phyloP scores from a whole-genome alignment of 1,284 basidiomycete genomes.

The Phellinidium pouzarii region DNA sequence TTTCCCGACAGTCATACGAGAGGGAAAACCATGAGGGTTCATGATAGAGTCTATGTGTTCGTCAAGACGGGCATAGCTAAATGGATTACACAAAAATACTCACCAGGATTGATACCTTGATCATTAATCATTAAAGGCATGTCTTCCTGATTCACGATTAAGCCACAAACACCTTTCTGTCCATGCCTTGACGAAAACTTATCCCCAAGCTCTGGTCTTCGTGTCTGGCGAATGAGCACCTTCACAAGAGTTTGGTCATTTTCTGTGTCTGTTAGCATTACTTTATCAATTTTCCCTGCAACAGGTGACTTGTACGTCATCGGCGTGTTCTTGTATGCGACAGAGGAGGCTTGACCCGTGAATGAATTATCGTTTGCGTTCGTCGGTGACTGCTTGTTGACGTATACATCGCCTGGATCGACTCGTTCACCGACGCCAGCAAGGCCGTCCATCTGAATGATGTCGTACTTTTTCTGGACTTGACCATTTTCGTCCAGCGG shows the following conservation, averaged over 20 bases:
- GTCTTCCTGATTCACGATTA: constrained; percentile 98
- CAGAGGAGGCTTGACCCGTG: constrained; percentile 70
- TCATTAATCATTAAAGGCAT: constrained; percentile 99
- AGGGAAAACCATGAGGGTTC: constrained; percentile 99
- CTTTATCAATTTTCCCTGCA: constrained; percentile 93
- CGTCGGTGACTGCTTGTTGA: constrained; percentile 94
- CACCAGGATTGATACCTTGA: constrained; percentile 88
- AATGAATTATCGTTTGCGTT: constrained; percentile 85
- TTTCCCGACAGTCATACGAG: constrained; percentile 99
- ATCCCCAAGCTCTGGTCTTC: constrained; percentile 94
- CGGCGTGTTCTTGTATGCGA: constrained; percentile 84
- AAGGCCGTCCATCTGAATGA: constrained; percentile 88
- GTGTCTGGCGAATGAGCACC: constrained; percentile 95
- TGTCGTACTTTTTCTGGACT: constrained; percentile 79
- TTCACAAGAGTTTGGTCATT: constrained; percentile 98
- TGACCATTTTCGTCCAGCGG: constrained; percentile 79
- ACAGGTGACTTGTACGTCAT: constrained; percentile 91
- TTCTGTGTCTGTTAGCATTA: constrained; percentile 93
- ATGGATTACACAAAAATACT: constrained; percentile 22
- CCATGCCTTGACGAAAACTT: constrained; percentile 99
- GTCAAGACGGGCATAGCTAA: not conserved
- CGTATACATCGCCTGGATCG: constrained; percentile 89
- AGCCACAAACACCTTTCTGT: constrained; percentile 97
- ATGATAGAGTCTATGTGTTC: constrained; percentile 84
- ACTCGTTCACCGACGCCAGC: constrained; percentile 93